phyloP scores from a whole-genome alignment of 164 flowering plant species.

The Liquidambar formosana region DNA sequence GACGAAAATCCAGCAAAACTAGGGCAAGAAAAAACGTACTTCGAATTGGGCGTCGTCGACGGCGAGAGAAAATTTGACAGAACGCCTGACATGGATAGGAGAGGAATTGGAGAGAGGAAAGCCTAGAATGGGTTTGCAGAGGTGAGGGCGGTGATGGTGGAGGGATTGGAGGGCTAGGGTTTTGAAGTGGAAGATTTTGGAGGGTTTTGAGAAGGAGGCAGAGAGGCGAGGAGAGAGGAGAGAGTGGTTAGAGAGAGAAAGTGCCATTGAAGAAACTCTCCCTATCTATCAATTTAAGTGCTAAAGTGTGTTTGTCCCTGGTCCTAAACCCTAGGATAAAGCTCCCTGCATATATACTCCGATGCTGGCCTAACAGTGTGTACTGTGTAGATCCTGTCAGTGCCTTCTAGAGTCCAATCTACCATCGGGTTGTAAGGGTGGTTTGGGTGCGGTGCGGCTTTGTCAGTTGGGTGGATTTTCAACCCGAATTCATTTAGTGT shows the following conservation, averaged over 20 bases:
- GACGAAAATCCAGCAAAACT: neutral
- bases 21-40: slow-evolving; percentile 16
- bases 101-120: slow-evolving; percentile 7
- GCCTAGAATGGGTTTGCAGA: slow-evolving; percentile 1
- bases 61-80: slow-evolving; percentile 12
- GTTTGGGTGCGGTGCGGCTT: too few relatives aligned
- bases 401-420: too few relatives aligned
- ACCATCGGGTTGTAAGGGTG: too few relatives aligned
- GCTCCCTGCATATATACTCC: too few relatives aligned
- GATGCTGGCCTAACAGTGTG: too few relatives aligned
- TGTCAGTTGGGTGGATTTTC: too few relatives aligned
- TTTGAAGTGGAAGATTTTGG: neutral
- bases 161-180: slow-evolving; percentile 1
- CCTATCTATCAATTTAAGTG: neutral
- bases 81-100: slow-evolving; percentile 1
- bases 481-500: too few relatives aligned
- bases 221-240: slow-evolving; percentile 16
- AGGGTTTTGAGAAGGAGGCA: slow-evolving; percentile 13
- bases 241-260: slow-evolving; percentile 21
- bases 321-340: neutral
- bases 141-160: neutral
- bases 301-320: too few relatives aligned
- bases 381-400: too few relatives aligned
- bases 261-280: slow-evolving; percentile 18
- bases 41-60: slow-evolving; percentile 13